Conservation (phyloP, 371 early-diverging fungal genomes). For the Synchytrium microbalum region DNA sequence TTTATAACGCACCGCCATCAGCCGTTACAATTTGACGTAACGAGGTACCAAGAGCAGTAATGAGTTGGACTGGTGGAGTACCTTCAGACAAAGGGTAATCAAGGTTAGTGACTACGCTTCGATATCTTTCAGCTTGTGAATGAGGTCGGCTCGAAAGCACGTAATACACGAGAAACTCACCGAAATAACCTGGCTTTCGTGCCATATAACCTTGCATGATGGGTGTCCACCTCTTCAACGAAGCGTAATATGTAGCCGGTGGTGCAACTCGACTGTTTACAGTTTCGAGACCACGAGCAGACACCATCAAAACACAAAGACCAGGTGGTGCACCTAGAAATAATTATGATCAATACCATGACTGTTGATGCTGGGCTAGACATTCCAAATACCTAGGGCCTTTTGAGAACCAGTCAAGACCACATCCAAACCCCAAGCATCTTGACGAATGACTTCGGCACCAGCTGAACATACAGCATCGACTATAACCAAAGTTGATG, state of each 20-base stretch:
- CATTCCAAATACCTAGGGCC: conserved; percentile 81
- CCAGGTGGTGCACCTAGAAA: conserved; percentile 73
- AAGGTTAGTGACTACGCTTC: no score
- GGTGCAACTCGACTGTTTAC: conserved; percentile 8
- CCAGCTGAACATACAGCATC: conserved; percentile 96
- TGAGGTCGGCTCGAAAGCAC: no score
- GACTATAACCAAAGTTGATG: conserved; percentile 81
- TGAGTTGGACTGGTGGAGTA: conserved; percentile 93
- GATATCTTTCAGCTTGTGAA: no score
- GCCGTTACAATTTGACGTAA: conserved; percentile 67
- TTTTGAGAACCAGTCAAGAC: conserved; percentile 90
- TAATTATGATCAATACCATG: conserved; percentile 65
- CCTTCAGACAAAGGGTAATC: no score
- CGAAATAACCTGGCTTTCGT: conserved; percentile 87
- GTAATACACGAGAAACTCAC: no score
- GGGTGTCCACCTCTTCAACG: conserved; percentile 43
- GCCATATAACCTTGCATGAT: conserved; percentile 92
- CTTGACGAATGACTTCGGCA: conserved; percentile 85
- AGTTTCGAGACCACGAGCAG: not conserved
- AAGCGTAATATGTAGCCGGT: conserved; percentile 49
- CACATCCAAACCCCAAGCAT: conserved; percentile 81
- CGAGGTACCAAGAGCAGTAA: conserved; percentile 79
- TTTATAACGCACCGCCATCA: conserved; percentile 47
- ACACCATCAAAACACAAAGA: conserved; percentile 57
- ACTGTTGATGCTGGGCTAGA: conserved; percentile 56